A percentile compares a stretch with the other conserved stretches of the same genome.
Evolutionary conservation across 306 rosid species (phyloP).

Genomic region (Acacia acuminata): DNA sequence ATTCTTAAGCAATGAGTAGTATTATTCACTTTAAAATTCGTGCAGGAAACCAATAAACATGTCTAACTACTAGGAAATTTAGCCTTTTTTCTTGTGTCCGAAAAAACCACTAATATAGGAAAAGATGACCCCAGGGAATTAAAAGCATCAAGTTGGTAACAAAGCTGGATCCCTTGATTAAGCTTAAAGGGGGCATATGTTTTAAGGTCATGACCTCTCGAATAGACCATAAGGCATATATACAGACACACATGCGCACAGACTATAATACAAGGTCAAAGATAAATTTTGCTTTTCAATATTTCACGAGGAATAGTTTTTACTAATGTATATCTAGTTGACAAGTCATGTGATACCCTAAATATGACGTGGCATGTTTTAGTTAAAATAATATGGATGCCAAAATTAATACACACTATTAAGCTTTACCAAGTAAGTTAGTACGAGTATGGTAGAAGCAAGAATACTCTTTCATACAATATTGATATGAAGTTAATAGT

Average conservation of each 20-base stretch:
- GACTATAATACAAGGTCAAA: too few species aligned
- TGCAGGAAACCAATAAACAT: too few species aligned
- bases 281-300: neutral
- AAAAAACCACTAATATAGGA: neutral
- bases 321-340: neutral
- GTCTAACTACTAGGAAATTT: neutral
- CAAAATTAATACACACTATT: neutral
- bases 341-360: neutral
- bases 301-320: too few species aligned
- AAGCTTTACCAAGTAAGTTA: neutral
- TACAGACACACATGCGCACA: neutral
- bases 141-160: neutral
- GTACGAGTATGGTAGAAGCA: neutral
- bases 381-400: neutral
- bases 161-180: neutral
- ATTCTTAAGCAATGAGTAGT: too few species aligned
- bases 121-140: neutral
- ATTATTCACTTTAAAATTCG: too few species aligned
- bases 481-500: too few species aligned
- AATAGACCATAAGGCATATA: neutral
- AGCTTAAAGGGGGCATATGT: neutral
- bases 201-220: neutral
- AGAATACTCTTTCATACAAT: too few species aligned
- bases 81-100: neutral
- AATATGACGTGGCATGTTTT: neutral